Evolutionary conservation across 2,329 filamentous ascomycete species (phyloP), one percentile per base, ranked within the genome.

Genomic region (Pestalotiopsis fici): DNA sequence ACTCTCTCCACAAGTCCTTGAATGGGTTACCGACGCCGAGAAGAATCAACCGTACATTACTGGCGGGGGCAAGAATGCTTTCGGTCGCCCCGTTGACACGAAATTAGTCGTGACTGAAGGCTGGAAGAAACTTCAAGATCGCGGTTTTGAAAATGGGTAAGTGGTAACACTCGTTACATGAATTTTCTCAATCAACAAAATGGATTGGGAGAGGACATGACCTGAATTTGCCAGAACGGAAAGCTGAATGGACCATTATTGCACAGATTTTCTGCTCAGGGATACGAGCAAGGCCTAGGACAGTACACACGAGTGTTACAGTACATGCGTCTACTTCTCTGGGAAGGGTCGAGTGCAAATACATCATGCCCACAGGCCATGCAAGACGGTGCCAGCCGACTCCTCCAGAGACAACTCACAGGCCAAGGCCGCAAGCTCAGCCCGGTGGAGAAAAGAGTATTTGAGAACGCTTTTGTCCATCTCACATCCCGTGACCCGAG

Each of bases 61-160:
- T 59, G 85, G 85, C 3, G 83, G 83, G 55, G 85, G 87, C 1
- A 82, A 88, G 12, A 86, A 90, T 73, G 86, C 86, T 0, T 92
- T 92, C 75, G 90, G 91, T 1, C 82, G 83, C 63, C 86, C 86
- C 11, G 66, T 69, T 62, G 85, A 80, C 6, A 86, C 87, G 59
- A 84, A 88, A 39, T 79, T 93, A 1, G 82, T 91, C 43, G 90
- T 90, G 0, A 85, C 86, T 0, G 85, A 90, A 70, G 91, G 92
- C 31, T 94, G 91, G 91, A 82, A 84, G 50, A 81, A 83, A 54
- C 80, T 92, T 2, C 88, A 90, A 70, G 81, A 84, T 1, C 86
- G 90, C 71, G 88, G 89, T 0, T 83, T 87, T 18, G 76, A 81
- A 37, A 85, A 87, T 69, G 90, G 90, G 74, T 78, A 64, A 55